Evolutionary conservation across 1,284 basidiomycete genomes (phyloP).

Genomic region (Schizopora paradoxa): DNA sequence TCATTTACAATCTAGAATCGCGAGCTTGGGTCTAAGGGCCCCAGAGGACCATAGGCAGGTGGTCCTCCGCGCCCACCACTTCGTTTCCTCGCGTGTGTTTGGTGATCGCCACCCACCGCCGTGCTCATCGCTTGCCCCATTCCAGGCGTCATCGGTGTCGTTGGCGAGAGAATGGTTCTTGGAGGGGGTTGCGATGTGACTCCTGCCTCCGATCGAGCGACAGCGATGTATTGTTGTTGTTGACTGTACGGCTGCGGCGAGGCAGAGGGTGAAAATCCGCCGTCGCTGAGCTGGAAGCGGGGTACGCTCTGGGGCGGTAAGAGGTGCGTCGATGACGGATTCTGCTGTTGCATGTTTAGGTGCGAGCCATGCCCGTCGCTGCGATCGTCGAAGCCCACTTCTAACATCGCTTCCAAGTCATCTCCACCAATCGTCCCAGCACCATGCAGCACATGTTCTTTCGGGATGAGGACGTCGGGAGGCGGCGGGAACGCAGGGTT

Average conservation of each 20-base stretch:
- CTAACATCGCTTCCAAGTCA: constrained; percentile 86
- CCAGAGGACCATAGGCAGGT: constrained; percentile 65
- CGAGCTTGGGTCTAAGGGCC: constrained; percentile 62
- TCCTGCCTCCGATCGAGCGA: constrained; percentile 45
- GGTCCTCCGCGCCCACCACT: constrained; percentile 37
- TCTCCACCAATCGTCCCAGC: constrained; percentile 65
- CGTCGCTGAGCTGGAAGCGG: constrained; percentile 60
- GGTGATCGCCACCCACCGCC: constrained; percentile 33
- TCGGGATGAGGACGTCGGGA: constrained; percentile 51
- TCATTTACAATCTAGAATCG: constrained; percentile 25
- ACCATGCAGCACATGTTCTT: constrained; percentile 37
- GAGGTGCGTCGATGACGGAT: too few relatives aligned
- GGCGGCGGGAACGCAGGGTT: constrained; percentile 75
- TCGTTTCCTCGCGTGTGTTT: constrained; percentile 39
- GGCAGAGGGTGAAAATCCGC: constrained; percentile 37
- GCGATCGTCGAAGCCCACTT: constrained; percentile 69
- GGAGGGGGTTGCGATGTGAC: constrained; percentile 29
- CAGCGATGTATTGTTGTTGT: constrained; percentile 41
- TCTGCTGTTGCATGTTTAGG: constrained; percentile 31
- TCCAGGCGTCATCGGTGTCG: constrained; percentile 32
- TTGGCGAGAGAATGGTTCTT: constrained; percentile 42
- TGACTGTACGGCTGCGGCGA: constrained; percentile 29
- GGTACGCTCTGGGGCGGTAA: constrained; percentile 33
- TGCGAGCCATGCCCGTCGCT: constrained; percentile 31
- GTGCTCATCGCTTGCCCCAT: constrained; percentile 30